Evolutionary conservation across 768 basidiomycete genomes (phyloP).

Genomic region (Chalciporus piperatus): DNA sequence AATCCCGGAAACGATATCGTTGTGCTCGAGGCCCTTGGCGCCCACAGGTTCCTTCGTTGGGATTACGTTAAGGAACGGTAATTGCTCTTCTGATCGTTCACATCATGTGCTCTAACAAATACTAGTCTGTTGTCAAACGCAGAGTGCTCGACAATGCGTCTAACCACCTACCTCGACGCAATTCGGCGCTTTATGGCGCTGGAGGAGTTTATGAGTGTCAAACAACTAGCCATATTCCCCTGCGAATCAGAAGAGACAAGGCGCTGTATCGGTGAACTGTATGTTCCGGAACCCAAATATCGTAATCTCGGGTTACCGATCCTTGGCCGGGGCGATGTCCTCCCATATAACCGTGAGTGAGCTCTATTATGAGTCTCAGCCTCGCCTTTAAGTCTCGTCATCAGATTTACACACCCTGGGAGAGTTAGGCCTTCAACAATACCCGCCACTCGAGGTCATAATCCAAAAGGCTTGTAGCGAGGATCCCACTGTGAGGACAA

Average conservation of each 20-base stretch:
- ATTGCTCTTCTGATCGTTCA: neutral
- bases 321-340: conserved; percentile 59
- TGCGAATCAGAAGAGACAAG: neutral
- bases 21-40: conserved; percentile 40
- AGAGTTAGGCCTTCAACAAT: conserved; percentile 57
- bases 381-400: neutral
- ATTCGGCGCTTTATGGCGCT: neutral
- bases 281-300: conserved; percentile 74
- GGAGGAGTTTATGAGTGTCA: neutral
- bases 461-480: conserved; percentile 50
- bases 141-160: neutral
- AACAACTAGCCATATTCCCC: conserved; percentile 1
- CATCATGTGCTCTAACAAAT: neutral
- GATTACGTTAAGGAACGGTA: conserved; percentile 51
- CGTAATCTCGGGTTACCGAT: conserved; percentile 74
- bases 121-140: neutral
- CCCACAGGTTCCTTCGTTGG: conserved; percentile 73
- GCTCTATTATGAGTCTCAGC: too few relatives aligned
- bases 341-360: too few relatives aligned
- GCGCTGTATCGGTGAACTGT: conserved; percentile 51
- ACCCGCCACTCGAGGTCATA: conserved; percentile 62
- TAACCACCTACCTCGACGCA: neutral
- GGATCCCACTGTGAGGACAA: conserved; percentile 43
- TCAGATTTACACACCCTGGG: conserved; percentile 54
- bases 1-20: conserved; percentile 45